Percentiles rank a stretch among this genome's conserved stretches.
Evolutionary conservation across 768 basidiomycete genomes (phyloP).

Genomic region (Erythrobasidium yunnanense): DNA sequence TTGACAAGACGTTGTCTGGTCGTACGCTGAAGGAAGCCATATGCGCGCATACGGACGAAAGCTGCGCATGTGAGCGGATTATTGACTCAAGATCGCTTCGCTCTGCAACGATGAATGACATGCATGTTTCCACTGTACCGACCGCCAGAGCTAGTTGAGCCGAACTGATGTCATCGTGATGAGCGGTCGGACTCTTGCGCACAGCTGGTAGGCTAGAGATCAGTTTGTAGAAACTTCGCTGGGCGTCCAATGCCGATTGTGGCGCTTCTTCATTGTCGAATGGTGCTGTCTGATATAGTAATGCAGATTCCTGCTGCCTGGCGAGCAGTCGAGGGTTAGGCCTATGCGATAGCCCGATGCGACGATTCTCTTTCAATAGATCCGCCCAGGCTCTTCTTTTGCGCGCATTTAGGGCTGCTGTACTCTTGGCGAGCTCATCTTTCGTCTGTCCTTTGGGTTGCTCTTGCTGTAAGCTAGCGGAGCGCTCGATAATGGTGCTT

Average conservation of each 20-base stretch:
- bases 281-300: neutral
- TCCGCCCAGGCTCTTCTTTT: slow-evolving; percentile 88
- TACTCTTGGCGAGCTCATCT: slow-evolving; percentile 49
- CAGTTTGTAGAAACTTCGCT: slow-evolving; percentile 52
- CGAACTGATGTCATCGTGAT: slow-evolving; percentile 73
- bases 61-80: too few relatives aligned
- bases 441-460: slow-evolving; percentile 46
- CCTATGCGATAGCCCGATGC: slow-evolving; percentile 60
- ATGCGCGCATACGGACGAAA: too few relatives aligned
- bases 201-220: neutral
- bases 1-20: too few relatives aligned
- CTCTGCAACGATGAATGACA: slow-evolving; percentile 43
- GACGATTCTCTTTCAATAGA: slow-evolving; percentile 74
- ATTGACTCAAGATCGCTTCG: too few relatives aligned
- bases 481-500: slow-evolving; percentile 48
- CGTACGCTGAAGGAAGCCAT: too few relatives aligned
- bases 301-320: neutral
- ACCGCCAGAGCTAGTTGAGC: slow-evolving; percentile 72
- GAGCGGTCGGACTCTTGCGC: slow-evolving; percentile 47
- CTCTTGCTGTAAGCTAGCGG: slow-evolving; percentile 41
- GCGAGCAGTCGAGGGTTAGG: slow-evolving; percentile 39
- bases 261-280: neutral
- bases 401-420: slow-evolving; percentile 62
- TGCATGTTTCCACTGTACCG: slow-evolving; percentile 65
- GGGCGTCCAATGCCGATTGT: slow-evolving; percentile 47